These are phyloP conservation scores for Globisporangium splendens DNA, from an alignment of 352 stramenopile species.

Conservation along the genomic window DNA sequence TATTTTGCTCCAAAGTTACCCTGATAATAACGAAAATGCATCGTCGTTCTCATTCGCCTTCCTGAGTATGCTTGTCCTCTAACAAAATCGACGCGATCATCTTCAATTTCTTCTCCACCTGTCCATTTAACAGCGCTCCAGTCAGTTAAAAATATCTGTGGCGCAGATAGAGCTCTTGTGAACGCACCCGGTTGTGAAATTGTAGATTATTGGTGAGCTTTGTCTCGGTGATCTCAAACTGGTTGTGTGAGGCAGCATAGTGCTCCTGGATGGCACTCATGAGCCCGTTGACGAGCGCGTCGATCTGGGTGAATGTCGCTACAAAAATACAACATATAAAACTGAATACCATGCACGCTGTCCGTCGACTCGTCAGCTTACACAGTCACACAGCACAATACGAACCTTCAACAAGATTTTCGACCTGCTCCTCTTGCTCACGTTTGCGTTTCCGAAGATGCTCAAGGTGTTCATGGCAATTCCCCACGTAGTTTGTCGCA, in stretches of 20 bases:
- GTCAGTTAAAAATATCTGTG: no score
- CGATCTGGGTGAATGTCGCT: slow-evolving; percentile 8
- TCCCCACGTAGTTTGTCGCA: slow-evolving; percentile 1
- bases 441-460: slow-evolving; percentile 7
- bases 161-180: not conserved
- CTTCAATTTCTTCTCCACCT: slow-evolving; percentile 10
- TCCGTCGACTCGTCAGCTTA: no score
- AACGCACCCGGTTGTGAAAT: slow-evolving; percentile 8
- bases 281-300: slow-evolving; percentile 3
- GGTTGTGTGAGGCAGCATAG: slow-evolving; percentile 4
- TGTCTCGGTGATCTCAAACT: slow-evolving; percentile 5
- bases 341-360: no score
- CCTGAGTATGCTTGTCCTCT: slow-evolving; percentile 3
- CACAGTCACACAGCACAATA: not conserved
- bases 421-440: slow-evolving; percentile 6
- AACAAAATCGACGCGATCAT: slow-evolving; percentile 9
- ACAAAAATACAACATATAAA: not conserved
- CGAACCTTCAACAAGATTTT: slow-evolving; percentile 6
- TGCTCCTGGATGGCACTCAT: slow-evolving; percentile 5
- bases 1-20: no score
- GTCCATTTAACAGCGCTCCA: not conserved
- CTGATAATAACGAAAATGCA: no score
- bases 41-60: not conserved
- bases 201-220: slow-evolving; percentile 6
- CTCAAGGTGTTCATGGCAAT: slow-evolving; percentile 1